Base-by-base conservation (phyloP, 139 green algal genomes). In the Coelastrella sp. region DNA sequence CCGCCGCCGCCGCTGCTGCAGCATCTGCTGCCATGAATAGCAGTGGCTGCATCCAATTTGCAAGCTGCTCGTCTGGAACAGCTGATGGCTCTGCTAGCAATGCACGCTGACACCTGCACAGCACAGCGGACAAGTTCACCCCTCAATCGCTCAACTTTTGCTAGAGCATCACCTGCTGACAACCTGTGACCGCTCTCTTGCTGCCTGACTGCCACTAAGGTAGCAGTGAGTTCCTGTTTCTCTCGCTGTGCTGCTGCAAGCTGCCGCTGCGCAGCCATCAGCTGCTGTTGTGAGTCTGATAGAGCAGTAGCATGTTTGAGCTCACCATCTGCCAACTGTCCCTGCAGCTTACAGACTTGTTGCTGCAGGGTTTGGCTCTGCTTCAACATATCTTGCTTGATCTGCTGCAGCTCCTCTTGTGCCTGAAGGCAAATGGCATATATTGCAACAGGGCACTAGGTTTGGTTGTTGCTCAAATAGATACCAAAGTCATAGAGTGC, bases 261-360 rank as follows among this genome's bases (percentile, higher is more conserved):
- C 38, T 60, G 37, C n/a, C 30, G 59, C 78, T 84, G 48, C 40
- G 53, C 27, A n/a, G 43, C 19, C 7, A 21, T 15, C 3, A 59
- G 15, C 35, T 72, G 57, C 77, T 84, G 32, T 17, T 81, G 73
- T 11, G 19, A 23, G 35, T 81, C 34, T 13, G 37, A 37, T 3
- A 38, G 2, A 17, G 60, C n/a, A 38, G 40, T n/a, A 41, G 60
- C 78, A 30, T 71, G 62, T 23, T 32, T 43, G 38, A 66, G 60
- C 78, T 84, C 51, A 4, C 19, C 19, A 0, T 74, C 78, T 43
- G 78, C 78, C 2, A 84, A 27, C 60, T 84, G 78, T 15, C 30
- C 60, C 13, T 84, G 78, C 13, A 84, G 78, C 4, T 51, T 25
- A 19, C 38, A 64, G 53, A 84, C 60, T 27, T 84, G 60, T 23